Percentiles rank a stretch among this genome's conserved stretches.
Conservation (phyloP, 2,329 filamentous ascomycete genomes). For the Pseudocercospora macadamiae region DNA sequence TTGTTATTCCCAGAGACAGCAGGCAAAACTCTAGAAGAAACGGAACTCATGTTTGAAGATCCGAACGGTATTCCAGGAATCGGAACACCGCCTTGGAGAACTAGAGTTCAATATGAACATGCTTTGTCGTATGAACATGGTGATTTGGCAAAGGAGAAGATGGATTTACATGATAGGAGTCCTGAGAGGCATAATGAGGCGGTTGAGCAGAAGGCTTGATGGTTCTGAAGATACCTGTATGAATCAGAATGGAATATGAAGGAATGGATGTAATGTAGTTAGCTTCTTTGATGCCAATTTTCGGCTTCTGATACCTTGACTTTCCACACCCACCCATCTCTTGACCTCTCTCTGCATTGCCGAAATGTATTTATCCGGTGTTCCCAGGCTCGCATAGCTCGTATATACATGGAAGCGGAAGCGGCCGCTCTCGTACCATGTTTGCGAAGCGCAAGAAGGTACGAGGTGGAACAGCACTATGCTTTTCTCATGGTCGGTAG, state of each 20-base stretch:
- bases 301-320: no score
- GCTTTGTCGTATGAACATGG: constrained; percentile 13
- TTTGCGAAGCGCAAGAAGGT: no score
- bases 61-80: constrained; percentile 45
- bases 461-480: no score
- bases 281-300: no score
- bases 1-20: constrained; percentile 70
- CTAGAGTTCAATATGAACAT: constrained; percentile 1
- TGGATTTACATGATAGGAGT: not conserved
- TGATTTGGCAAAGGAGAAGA: constrained; percentile 9
- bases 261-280: not conserved
- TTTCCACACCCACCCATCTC: no score
- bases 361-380: no score
- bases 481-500: no score
- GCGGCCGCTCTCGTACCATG: no score
- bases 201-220: constrained; percentile 2
- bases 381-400: no score
- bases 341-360: no score
- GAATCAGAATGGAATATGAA: not conserved
- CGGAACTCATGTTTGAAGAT: constrained; percentile 69
- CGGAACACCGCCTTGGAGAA: constrained; percentile 46
- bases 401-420: no score
- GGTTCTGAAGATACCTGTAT: not conserved
- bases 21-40: constrained; percentile 75
- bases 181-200: not conserved